phyloP scores from a whole-genome alignment of 2,329 filamentous ascomycete genomes.

The Scedosporium apiospermum region DNA sequence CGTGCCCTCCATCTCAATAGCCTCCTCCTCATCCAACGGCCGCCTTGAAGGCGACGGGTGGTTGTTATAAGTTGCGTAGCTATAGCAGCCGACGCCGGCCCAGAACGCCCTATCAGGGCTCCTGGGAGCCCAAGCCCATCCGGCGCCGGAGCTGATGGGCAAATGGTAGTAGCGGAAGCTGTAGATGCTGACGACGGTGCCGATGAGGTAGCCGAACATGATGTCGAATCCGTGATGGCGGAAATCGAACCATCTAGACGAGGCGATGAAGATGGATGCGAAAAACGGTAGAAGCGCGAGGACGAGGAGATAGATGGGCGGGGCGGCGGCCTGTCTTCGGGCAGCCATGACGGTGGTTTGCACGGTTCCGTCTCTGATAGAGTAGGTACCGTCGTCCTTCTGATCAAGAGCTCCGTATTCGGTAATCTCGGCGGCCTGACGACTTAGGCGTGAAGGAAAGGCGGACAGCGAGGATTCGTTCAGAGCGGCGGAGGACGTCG shows the following conservation, averaged over 20 bases:
- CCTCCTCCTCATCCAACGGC: conserved; percentile 5
- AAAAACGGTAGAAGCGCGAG: conserved; percentile 63
- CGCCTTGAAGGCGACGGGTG: neutral
- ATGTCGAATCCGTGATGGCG: conserved; percentile 92
- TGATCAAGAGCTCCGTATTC: conserved; percentile 56
- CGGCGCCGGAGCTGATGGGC: conserved; percentile 51
- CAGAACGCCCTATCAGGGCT: conserved; percentile 67
- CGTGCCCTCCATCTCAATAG: conserved; percentile 1
- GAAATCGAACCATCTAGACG: conserved; percentile 80
- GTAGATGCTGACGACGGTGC: conserved; percentile 60
- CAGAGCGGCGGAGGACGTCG: conserved; percentile 34
- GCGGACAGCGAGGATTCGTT: conserved; percentile 46
- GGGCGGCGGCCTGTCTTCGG: conserved; percentile 68
- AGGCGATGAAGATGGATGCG: conserved; percentile 69
- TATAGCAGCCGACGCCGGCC: conserved; percentile 57
- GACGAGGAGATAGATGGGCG: conserved; percentile 69
- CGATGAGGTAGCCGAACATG: conserved; percentile 73
- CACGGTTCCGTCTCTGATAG: conserved; percentile 23
- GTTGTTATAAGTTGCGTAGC: conserved; percentile 37
- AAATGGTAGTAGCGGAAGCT: conserved; percentile 75
- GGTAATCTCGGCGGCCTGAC: conserved; percentile 6
- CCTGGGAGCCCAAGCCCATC: conserved; percentile 83
- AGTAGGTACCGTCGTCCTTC: conserved; percentile 35
- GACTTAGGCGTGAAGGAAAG: conserved; percentile 54
- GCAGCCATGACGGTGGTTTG: conserved; percentile 37